Evolutionary conservation across 2,329 filamentous ascomycete genomes (phyloP).

Genomic region (Aspergillus sp.): DNA sequence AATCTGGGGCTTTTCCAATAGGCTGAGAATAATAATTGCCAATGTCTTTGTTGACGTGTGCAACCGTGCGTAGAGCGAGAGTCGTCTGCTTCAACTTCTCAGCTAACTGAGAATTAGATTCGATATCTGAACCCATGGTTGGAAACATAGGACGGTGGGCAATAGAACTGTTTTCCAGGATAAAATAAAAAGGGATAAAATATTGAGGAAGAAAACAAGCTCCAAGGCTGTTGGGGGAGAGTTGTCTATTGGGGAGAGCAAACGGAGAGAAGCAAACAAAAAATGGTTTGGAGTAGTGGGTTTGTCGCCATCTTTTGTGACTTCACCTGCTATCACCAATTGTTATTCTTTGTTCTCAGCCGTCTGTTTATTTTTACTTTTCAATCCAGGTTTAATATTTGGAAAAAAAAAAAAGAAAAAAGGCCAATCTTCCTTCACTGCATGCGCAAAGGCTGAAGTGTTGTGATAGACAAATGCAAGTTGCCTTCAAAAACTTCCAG

Average conservation of each 20-base stretch:
- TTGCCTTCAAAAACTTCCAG: too few relatives aligned
- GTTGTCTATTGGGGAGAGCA: neutral
- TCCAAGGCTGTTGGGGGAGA: neutral
- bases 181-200: neutral
- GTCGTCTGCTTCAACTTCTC: neutral
- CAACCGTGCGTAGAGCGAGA: neutral
- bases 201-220: neutral
- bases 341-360: neutral
- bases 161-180: too few relatives aligned
- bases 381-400: too few relatives aligned
- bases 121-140: neutral
- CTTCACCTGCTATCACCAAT: neutral
- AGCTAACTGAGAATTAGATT: neutral
- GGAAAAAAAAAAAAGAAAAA: too few relatives aligned
- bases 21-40: constrained; percentile 26
- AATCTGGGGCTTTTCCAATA: constrained; percentile 14
- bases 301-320: too few relatives aligned
- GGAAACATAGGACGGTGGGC: too few relatives aligned
- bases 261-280: neutral
- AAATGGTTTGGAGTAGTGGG: neutral
- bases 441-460: too few relatives aligned
- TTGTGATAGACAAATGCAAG: too few relatives aligned
- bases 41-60: constrained; percentile 30
- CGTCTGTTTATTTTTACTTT: too few relatives aligned
- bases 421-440: too few relatives aligned